Percentiles rank a stretch among this genome's conserved stretches.
Conservation (phyloP, 2,329 filamentous ascomycete species). For the Alternaria triticina region DNA sequence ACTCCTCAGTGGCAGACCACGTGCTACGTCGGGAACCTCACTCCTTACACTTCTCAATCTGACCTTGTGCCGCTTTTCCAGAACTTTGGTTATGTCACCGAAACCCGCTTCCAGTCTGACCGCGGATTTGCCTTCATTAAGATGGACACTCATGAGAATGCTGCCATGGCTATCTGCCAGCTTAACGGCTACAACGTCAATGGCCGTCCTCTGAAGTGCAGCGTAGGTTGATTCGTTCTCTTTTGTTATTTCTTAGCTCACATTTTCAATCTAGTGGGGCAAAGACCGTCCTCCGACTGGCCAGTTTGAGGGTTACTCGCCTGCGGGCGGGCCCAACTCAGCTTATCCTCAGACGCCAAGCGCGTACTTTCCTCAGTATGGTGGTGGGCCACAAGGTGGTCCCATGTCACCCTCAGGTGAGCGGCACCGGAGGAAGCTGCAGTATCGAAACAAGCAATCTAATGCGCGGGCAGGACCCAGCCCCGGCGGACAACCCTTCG, state of each 20-base stretch:
- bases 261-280: conserved; percentile 75
- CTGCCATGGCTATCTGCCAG: conserved; percentile 97
- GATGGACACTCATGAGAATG: conserved; percentile 98
- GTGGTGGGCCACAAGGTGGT: conserved; percentile 64
- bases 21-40: conserved; percentile 96
- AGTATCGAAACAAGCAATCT: conserved; percentile 47
- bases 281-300: conserved; percentile 94
- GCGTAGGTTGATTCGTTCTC: conserved; percentile 69
- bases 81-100: conserved; percentile 97
- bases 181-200: conserved; percentile 98
- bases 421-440: conserved; percentile 45
- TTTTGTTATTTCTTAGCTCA: conserved; percentile 33
- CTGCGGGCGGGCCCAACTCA: conserved; percentile 74
- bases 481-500: conserved; percentile 68
- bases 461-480: conserved; percentile 57
- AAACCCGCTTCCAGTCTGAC: conserved; percentile 97
- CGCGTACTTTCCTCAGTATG: conserved; percentile 92
- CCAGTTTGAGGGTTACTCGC: conserved; percentile 82
- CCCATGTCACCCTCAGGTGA: conserved; percentile 66
- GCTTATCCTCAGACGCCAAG: conserved; percentile 80
- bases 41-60: conserved; percentile 95
- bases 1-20: conserved; percentile 98
- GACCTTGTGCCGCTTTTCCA: conserved; percentile 98
- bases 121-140: conserved; percentile 98
- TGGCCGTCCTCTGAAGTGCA: conserved; percentile 95